Base-by-base conservation (phyloP, 495 filamentous ascomycete species). In the Aspergillus affinis region DNA sequence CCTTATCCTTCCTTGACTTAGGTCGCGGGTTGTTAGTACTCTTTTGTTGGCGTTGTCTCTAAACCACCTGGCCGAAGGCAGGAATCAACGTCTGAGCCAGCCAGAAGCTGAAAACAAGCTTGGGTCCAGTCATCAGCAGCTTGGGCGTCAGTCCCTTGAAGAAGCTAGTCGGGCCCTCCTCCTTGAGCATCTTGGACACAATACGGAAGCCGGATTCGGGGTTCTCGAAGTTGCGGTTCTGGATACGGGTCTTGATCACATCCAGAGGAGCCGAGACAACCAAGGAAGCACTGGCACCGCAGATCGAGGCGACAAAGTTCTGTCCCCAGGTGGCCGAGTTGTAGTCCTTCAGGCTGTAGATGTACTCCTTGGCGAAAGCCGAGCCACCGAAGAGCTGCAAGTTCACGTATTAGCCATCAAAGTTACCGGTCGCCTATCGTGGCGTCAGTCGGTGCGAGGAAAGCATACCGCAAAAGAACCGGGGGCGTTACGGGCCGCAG, bases 91-190 rank as follows among this genome's bases (percentile, higher is more conserved):
- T 96, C 81, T 97, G 92, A 59, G 93, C 94, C 65, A 99, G 84
- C 94, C 94, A 99, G 86, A 99, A 99, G 64, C 92, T 97, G 84
- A 98, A 98, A 58, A 97, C 93, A 54, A 98, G 81, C 84, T 98
- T 98, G 61, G 94, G 94, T 30, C 94, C 94, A 20, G 94, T 98
- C 93, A 98, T 98, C 67, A 98, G 81, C 63, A 98, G 84, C 86
- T 99, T 99, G 54, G 94, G 94, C 48, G 90, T 90, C 57, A 99
- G 75, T 17, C 94, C 94, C 84, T 99, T 99, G 85, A 99, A 99
- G 84, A 99, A 97, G 59, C 87, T 86, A 21, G 81, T 78, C 59
- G 86, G 63, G 10, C 94, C 94, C 77, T 99, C 94, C 60, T 95
- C 83, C 82, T 84, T 87, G 50, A 88, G 81, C 94, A 99, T 99